These are phyloP conservation scores for Magnaporthiopsis incrustans DNA, from an alignment of 2,329 filamentous ascomycete genomes.

Conservation along the genomic window DNA sequence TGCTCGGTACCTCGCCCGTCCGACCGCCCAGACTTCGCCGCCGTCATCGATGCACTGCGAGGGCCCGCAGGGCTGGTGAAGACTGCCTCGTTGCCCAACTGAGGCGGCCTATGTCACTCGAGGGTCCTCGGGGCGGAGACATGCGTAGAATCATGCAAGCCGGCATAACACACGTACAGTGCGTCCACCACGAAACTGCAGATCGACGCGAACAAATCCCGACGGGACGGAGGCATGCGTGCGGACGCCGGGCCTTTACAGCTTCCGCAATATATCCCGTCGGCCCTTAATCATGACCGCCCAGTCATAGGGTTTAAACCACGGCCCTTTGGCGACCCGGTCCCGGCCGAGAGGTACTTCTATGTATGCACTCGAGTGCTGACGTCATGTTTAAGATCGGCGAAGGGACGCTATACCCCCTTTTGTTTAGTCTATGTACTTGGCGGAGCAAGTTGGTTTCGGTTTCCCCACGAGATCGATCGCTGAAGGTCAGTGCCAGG, in stretches of 20 bases:
- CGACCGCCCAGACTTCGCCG: slow-evolving; percentile 24
- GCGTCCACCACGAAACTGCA: background rate
- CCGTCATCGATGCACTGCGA: slow-evolving; percentile 18
- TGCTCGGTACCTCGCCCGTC: slow-evolving; percentile 20
- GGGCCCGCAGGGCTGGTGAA: slow-evolving; percentile 15
- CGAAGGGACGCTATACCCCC: too few species aligned
- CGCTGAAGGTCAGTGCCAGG: background rate
- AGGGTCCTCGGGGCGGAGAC: background rate
- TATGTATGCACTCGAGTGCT: background rate
- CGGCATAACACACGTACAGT: too few species aligned
- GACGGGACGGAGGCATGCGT: background rate
- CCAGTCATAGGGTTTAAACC: background rate
- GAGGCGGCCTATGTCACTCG: background rate
- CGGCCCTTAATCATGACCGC: background rate
- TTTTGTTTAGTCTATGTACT: background rate
- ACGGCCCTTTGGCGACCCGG: background rate
- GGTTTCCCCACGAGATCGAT: background rate
- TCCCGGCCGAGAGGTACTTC: background rate
- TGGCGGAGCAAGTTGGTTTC: background rate
- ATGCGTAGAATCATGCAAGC: background rate
- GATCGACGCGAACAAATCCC: background rate
- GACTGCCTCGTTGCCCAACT: slow-evolving; percentile 16
- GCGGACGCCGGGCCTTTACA: background rate
- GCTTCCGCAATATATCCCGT: background rate
- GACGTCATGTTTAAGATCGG: too few species aligned